Percentiles rank a stretch among this genome's conserved stretches.
Conservation (phyloP, 2,329 filamentous ascomycete species). For the Plectosphaerella cucumerina region DNA sequence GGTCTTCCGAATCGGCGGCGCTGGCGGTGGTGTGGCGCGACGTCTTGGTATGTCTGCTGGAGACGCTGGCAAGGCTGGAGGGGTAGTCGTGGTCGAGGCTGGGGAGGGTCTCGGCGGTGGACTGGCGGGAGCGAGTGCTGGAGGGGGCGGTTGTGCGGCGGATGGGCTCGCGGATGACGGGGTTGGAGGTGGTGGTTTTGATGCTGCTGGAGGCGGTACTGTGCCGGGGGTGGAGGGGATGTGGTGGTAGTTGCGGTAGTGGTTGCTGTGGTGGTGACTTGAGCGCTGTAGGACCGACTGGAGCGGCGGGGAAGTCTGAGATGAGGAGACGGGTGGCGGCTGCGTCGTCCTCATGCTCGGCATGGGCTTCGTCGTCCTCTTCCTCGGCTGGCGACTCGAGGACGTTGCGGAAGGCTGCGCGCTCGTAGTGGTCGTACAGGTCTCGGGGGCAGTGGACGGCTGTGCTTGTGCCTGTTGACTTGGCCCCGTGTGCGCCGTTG, state of each 20-base stretch:
- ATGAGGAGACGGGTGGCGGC: background rate
- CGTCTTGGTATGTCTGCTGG: conserved; percentile 50
- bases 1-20: conserved; percentile 43
- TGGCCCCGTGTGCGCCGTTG: conserved; percentile 5
- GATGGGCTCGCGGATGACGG: conserved; percentile 10
- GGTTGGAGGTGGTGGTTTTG: conserved; percentile 10
- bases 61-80: conserved; percentile 38
- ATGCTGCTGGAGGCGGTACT: background rate
- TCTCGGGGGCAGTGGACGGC: conserved; percentile 37
- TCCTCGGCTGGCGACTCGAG: conserved; percentile 14
- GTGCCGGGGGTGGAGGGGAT: background rate
- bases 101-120: background rate
- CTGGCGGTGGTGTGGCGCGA: conserved; percentile 45
- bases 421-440: conserved; percentile 56
- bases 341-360: background rate
- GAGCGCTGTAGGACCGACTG: conserved; percentile 4
- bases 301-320: conserved; percentile 1
- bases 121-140: background rate
- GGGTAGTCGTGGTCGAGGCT: conserved; percentile 29
- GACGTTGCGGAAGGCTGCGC: conserved; percentile 45
- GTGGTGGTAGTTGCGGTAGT: background rate
- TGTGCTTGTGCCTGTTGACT: too few relatives aligned
- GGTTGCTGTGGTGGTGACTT: conserved; percentile 4
- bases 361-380: background rate
- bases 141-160: background rate